Conservation (phyloP, 768 basidiomycete genomes). For the Amanita rubescens region DNA sequence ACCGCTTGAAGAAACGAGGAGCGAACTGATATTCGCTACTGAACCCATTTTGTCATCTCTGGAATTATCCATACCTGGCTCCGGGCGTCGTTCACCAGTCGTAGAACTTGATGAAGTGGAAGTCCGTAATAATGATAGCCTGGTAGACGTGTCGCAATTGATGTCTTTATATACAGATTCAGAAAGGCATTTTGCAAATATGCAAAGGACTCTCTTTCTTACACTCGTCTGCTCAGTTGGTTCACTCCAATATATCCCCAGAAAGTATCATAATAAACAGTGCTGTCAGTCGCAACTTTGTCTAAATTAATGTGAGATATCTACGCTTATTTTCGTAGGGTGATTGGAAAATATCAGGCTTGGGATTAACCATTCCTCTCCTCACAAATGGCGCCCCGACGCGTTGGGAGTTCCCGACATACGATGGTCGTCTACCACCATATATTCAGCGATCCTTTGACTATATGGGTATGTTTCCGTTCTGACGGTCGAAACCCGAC, state of each 20-base stretch:
- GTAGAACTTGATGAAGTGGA: slow-evolving; percentile 96
- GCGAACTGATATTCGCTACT: slow-evolving; percentile 86
- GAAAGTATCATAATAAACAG: slow-evolving; percentile 88
- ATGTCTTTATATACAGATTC: slow-evolving; percentile 48
- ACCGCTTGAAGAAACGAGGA: slow-evolving; percentile 89
- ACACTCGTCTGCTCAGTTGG: slow-evolving; percentile 84
- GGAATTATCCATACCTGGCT: slow-evolving; percentile 64
- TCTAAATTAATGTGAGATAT: neutral
- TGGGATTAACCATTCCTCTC: slow-evolving; percentile 82
- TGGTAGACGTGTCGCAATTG: slow-evolving; percentile 6
- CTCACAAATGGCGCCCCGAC: slow-evolving; percentile 64
- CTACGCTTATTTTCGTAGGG: slow-evolving; percentile 43
- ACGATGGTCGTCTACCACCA: slow-evolving; percentile 70
- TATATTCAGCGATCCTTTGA: slow-evolving; percentile 91
- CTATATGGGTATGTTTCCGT: slow-evolving; percentile 68
- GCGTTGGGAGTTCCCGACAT: slow-evolving; percentile 87
- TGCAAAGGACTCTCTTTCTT: slow-evolving; percentile 87
- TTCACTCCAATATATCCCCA: slow-evolving; percentile 86
- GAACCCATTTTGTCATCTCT: slow-evolving; percentile 84
- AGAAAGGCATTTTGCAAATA: slow-evolving; percentile 92
- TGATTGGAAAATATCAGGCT: slow-evolving; percentile 94
- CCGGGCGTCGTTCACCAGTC: slow-evolving; percentile 43
- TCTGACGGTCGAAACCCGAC: neutral
- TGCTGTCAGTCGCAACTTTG: slow-evolving; percentile 48
- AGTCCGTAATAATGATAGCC: slow-evolving; percentile 36